Conservation (phyloP, 768 basidiomycete genomes). For the Boletus rubroflammeus region DNA sequence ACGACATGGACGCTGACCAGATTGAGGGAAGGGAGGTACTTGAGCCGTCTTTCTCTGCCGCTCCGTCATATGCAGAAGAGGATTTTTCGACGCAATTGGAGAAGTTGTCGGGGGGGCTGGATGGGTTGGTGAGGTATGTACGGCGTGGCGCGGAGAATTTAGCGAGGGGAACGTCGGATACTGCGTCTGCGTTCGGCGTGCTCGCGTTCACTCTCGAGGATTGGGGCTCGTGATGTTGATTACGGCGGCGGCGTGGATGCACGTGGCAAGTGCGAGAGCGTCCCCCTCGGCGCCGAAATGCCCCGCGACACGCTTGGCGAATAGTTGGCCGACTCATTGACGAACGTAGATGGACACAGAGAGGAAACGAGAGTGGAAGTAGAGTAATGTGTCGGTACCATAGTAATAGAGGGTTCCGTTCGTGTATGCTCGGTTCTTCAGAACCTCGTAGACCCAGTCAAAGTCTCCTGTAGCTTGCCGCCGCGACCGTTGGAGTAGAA, state of each 20-base stretch:
- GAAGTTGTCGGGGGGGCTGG: slow-evolving; percentile 64
- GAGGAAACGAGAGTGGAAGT: slow-evolving; percentile 20
- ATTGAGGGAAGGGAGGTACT: slow-evolving; percentile 13
- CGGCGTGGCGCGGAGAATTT: slow-evolving; percentile 67
- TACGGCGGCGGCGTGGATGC: slow-evolving; percentile 10
- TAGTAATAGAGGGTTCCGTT: slow-evolving; percentile 21
- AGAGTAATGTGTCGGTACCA: slow-evolving; percentile 17
- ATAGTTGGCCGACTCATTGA: slow-evolving; percentile 8
- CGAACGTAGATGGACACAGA: slow-evolving; percentile 17
- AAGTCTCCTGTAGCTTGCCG: slow-evolving; percentile 19
- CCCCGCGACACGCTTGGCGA: slow-evolving; percentile 15
- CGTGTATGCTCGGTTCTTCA: slow-evolving; percentile 23
- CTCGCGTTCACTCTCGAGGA: slow-evolving; percentile 76
- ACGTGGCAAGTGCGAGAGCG: slow-evolving; percentile 20
- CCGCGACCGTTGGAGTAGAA: slow-evolving; percentile 23
- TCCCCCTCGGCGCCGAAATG: slow-evolving; percentile 20
- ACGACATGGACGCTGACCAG: slow-evolving; percentile 25
- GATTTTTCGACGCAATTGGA: slow-evolving; percentile 51
- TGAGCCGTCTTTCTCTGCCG: slow-evolving; percentile 43
- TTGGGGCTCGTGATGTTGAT: slow-evolving; percentile 51
- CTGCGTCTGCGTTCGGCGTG: slow-evolving; percentile 61
- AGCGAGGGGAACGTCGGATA: slow-evolving; percentile 57
- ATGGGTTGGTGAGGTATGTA: slow-evolving; percentile 67
- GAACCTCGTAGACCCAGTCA: slow-evolving; percentile 14
- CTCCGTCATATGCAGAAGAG: slow-evolving; percentile 40